These are phyloP conservation scores for Melanomma pulvis-pyrius DNA, from an alignment of 495 filamentous ascomycete genomes.

Conservation along the genomic window DNA sequence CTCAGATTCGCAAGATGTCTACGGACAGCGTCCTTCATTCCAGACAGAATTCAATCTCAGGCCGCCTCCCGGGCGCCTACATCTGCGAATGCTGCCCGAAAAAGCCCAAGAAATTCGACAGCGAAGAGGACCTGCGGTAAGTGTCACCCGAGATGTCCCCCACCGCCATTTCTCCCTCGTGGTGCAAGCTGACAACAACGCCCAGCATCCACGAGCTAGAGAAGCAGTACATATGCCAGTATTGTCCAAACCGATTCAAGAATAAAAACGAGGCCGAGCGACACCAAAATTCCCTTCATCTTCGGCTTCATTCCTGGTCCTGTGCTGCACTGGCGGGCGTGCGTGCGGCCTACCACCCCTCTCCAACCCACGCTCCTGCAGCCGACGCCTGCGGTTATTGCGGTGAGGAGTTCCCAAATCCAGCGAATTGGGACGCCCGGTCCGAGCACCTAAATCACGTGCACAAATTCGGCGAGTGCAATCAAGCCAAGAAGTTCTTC, in stretches of 20 bases:
- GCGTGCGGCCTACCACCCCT: constrained; percentile 84
- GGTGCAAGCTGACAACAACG: constrained; percentile 15
- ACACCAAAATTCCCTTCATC: constrained; percentile 94
- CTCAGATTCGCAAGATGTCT: constrained; percentile 50
- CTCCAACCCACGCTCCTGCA: constrained; percentile 59
- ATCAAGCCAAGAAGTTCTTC: constrained; percentile 97
- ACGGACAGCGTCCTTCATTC: constrained; percentile 43
- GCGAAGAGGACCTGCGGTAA: constrained; percentile 80
- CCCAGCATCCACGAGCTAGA: constrained; percentile 79
- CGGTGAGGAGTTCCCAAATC: constrained; percentile 86
- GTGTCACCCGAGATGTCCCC: constrained; percentile 41
- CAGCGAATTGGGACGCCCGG: constrained; percentile 79
- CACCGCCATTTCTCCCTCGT: constrained; percentile 19
- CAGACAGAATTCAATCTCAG: constrained; percentile 41
- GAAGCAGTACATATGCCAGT: constrained; percentile 93
- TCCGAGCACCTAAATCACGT: constrained; percentile 83
- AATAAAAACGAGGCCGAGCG: constrained; percentile 99
- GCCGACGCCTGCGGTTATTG: constrained; percentile 93
- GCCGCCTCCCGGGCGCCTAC: constrained; percentile 53
- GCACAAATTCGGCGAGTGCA: constrained; percentile 98
- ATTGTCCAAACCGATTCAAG: constrained; percentile 95
- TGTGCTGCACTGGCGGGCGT: constrained; percentile 78
- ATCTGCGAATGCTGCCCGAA: constrained; percentile 99
- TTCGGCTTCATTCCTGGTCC: constrained; percentile 96
- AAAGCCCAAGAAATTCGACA: constrained; percentile 98